phyloP scores from a whole-genome alignment of 169 alveolate genomes.

The Cryptosporidium tyzzeri region DNA sequence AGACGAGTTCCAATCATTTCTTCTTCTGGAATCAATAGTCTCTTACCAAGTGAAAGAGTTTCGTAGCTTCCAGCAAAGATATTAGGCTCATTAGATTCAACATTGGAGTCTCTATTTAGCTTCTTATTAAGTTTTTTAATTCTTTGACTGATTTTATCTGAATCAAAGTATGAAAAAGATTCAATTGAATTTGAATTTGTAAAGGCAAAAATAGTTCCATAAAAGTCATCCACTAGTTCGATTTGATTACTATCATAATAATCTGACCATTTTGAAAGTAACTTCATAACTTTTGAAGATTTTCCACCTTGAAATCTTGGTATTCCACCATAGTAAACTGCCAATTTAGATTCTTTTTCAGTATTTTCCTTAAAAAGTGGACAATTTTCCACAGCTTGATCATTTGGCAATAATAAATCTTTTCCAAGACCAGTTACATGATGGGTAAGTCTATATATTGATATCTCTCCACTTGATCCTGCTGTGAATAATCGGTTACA shows the following conservation, averaged over 20 bases:
- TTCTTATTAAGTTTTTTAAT: conserved; percentile 49
- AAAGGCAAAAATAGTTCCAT: conserved; percentile 57
- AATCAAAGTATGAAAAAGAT: conserved; percentile 53
- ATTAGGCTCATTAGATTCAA: conserved; percentile 20
- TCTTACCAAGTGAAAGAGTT: conserved; percentile 30
- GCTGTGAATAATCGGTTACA: conserved; percentile 72
- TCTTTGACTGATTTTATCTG: conserved; percentile 29
- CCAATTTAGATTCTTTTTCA: conserved; percentile 44
- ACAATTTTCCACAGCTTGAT: conserved; percentile 33
- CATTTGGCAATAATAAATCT: conserved; percentile 52
- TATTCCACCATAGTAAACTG: conserved; percentile 76
- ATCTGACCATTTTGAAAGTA: conserved; percentile 76
- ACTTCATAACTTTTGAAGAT: conserved; percentile 67
- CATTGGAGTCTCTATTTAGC: conserved; percentile 23
- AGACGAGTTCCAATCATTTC: conserved; percentile 70
- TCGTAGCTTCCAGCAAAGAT: conserved; percentile 46
- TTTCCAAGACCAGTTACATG: conserved; percentile 63
- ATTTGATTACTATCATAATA: background rate
- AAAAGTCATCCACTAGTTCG: conserved; percentile 30
- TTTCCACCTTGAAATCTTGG: conserved; percentile 64
- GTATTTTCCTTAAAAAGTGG: conserved; percentile 17
- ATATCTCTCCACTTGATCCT: conserved; percentile 76
- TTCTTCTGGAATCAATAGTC: conserved; percentile 38
- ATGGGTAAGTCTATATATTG: conserved; percentile 76
- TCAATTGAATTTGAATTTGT: conserved; percentile 57